These are phyloP conservation scores for Pseudogymnoascus pannorum DNA, from an alignment of 2,329 filamentous ascomycete species.

Conservation along the genomic window DNA sequence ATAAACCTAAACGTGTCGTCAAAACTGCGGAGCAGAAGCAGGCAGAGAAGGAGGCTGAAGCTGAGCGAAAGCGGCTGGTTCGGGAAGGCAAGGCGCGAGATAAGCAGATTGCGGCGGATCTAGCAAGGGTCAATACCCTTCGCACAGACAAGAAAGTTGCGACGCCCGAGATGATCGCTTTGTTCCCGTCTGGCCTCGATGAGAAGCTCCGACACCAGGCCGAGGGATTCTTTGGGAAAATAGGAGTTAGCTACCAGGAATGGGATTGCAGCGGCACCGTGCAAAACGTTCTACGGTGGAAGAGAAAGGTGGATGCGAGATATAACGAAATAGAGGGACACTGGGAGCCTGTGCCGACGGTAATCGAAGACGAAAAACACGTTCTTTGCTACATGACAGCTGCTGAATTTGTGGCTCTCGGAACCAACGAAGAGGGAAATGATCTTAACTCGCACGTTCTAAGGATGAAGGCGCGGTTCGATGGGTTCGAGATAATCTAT, in stretches of 20 bases:
- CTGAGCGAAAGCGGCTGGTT: conserved; percentile 48
- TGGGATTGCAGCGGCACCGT: conserved; percentile 37
- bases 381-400: conserved; percentile 52
- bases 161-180: conserved; percentile 69
- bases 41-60: conserved; percentile 32
- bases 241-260: conserved; percentile 40
- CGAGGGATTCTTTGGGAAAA: conserved; percentile 41
- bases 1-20: background rate
- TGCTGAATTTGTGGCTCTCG: conserved; percentile 57
- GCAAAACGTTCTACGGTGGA: conserved; percentile 45
- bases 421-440: conserved; percentile 38
- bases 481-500: conserved; percentile 52
- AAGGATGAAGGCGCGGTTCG: conserved; percentile 47
- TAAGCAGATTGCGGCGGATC: conserved; percentile 56
- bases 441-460: conserved; percentile 53
- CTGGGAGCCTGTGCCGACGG: conserved; percentile 41
- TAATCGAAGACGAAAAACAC: conserved; percentile 41
- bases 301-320: conserved; percentile 41
- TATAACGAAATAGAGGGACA: conserved; percentile 40
- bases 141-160: conserved; percentile 67
- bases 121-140: conserved; percentile 67
- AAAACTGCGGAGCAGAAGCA: conserved; percentile 14
- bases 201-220: conserved; percentile 39
- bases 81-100: conserved; percentile 57
- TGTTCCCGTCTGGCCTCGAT: conserved; percentile 53